These are phyloP conservation scores for Cryptococcus maquisensis DNA, from an alignment of 1,284 basidiomycete species.

Conservation along the genomic window DNA sequence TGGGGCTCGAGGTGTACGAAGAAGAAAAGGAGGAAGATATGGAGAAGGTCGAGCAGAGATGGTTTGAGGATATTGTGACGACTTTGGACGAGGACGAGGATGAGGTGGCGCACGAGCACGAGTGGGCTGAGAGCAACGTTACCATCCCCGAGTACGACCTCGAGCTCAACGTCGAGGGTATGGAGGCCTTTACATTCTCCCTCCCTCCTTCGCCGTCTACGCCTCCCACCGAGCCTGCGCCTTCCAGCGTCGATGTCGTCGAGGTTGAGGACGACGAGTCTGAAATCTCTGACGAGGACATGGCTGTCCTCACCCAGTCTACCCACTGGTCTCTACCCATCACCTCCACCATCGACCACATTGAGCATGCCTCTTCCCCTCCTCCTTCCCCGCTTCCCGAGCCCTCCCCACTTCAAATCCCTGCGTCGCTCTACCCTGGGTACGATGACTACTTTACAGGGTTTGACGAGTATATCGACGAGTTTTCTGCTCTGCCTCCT, in stretches of 20 bases:
- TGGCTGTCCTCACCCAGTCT: constrained; percentile 2
- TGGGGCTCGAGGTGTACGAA: constrained; percentile 38
- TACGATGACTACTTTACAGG: constrained; percentile 6
- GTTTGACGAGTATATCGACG: constrained; percentile 18
- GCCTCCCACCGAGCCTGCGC: constrained; percentile 1
- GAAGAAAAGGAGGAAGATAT: constrained; percentile 40
- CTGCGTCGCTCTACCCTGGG: constrained; percentile 1
- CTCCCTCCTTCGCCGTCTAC: constrained; percentile 5
- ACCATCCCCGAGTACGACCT: constrained; percentile 18
- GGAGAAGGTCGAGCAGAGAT: constrained; percentile 23
- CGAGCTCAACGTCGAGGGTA: constrained; percentile 22
- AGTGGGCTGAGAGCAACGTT: constrained; percentile 31
- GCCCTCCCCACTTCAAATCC: neutral
- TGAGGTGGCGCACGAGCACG: constrained; percentile 11
- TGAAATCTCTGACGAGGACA: constrained; percentile 8
- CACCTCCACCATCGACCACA: neutral
- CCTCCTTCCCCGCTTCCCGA: constrained; percentile 1
- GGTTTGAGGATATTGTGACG: constrained; percentile 40
- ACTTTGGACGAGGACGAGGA: constrained; percentile 30
- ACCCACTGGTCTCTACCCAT: neutral
- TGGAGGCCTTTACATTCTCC: constrained; percentile 27
- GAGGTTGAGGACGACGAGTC: constrained; percentile 14
- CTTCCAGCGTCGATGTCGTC: constrained; percentile 9
- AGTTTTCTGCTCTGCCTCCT: constrained; percentile 22
- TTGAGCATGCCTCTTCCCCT: neutral